These are phyloP conservation scores for Clonostachys sp. DNA, from an alignment of 2,329 filamentous ascomycete genomes.

Conservation along the genomic window DNA sequence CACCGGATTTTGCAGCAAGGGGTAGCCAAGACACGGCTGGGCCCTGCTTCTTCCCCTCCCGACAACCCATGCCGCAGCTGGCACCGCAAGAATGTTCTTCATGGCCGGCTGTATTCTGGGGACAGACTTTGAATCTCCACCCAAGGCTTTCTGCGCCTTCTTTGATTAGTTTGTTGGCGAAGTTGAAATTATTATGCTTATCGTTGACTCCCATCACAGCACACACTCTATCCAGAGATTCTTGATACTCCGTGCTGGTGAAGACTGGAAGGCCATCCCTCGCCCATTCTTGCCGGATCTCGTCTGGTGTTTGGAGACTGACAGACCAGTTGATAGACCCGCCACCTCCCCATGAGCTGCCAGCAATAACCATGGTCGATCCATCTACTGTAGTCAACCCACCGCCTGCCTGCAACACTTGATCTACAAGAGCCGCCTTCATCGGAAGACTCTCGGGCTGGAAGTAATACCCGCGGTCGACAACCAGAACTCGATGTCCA, in stretches of 20 bases:
- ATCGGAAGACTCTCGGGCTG: conserved; percentile 70
- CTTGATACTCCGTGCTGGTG: conserved; percentile 67
- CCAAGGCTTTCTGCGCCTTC: conserved; percentile 72
- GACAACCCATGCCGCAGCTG: conserved; percentile 55
- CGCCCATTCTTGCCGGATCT: conserved; percentile 79
- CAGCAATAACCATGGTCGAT: conserved; percentile 59
- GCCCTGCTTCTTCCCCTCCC: conserved; percentile 71
- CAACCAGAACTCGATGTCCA: conserved; percentile 70
- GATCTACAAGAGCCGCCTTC: conserved; percentile 32
- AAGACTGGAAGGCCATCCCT: conserved; percentile 68
- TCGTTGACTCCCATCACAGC: conserved; percentile 71
- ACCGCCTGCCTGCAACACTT: neutral
- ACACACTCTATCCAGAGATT: conserved; percentile 73
- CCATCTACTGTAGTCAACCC: conserved; percentile 52
- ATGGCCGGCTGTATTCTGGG: conserved; percentile 72
- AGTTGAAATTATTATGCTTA: conserved; percentile 66
- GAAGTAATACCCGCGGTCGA: conserved; percentile 80
- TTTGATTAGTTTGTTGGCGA: conserved; percentile 63
- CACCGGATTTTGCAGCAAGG: conserved; percentile 71
- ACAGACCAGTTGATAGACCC: conserved; percentile 85
- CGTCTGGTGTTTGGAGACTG: conserved; percentile 62
- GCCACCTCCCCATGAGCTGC: conserved; percentile 77
- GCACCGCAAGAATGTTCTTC: conserved; percentile 69
- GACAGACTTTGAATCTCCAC: conserved; percentile 63
- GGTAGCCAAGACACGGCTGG: conserved; percentile 74